These are phyloP conservation scores for Ephemerocybe angulata DNA, from an alignment of 768 basidiomycete genomes.

Conservation along the genomic window DNA sequence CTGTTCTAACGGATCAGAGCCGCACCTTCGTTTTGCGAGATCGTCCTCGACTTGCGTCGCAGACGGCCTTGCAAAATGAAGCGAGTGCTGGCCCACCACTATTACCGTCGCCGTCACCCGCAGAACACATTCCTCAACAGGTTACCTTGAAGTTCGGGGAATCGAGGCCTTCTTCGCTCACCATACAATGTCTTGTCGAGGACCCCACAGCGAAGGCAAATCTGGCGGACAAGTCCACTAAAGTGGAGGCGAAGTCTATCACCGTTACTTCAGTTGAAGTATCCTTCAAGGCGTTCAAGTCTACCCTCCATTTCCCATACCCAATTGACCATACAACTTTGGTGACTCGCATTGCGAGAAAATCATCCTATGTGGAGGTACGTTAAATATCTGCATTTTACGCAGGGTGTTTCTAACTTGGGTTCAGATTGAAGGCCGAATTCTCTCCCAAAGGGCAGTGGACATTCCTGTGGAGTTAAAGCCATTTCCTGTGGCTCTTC, in stretches of 20 bases:
- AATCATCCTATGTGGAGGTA: conserved; percentile 48
- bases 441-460: conserved; percentile 12
- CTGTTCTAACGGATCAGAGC: conserved; percentile 21
- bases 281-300: neutral
- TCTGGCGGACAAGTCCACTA: neutral
- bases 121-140: too few species aligned
- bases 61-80: too few species aligned
- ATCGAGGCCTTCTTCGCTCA: neutral
- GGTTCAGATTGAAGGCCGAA: conserved; percentile 24
- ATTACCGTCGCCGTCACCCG: too few species aligned
- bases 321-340: neutral
- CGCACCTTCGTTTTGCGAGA: conserved; percentile 28
- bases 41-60: conserved; percentile 15
- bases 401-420: conserved; percentile 17
- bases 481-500: conserved; percentile 26
- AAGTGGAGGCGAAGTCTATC: neutral
- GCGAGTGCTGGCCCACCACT: too few species aligned
- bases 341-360: conserved; percentile 45
- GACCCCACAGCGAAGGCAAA: neutral
- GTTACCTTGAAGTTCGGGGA: too few species aligned
- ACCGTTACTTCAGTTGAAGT: neutral
- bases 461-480: conserved; percentile 15
- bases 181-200: neutral
- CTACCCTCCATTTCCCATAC: neutral
- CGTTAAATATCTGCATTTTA: conserved; percentile 15